These are phyloP conservation scores for Punctularia strigosozonata DNA, from an alignment of 768 basidiomycete genomes.

Conservation along the genomic window DNA sequence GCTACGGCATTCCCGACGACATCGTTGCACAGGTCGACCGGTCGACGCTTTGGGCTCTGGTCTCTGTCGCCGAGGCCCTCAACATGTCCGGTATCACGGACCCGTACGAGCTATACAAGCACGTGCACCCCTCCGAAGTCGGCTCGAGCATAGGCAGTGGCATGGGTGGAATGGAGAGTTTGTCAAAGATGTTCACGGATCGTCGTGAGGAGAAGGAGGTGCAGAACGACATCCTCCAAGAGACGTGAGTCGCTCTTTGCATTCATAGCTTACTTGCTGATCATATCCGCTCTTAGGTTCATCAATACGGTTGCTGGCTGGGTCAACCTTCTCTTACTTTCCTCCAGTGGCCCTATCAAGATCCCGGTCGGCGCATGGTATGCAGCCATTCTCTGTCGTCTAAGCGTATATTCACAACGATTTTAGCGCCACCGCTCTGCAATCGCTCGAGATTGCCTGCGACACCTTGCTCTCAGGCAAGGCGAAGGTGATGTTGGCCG, in stretches of 20 bases:
- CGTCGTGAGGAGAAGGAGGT: conserved; percentile 96
- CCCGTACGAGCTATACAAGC: conserved; percentile 94
- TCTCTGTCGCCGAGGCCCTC: conserved; percentile 89
- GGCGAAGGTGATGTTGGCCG: conserved; percentile 98
- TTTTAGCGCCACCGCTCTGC: conserved; percentile 83
- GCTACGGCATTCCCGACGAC: conserved; percentile 94
- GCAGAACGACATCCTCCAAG: conserved; percentile 96
- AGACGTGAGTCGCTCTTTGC: conserved; percentile 55
- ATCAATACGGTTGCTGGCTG: conserved; percentile 99
- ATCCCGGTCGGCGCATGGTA: conserved; percentile 98
- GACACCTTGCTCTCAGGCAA: conserved; percentile 92
- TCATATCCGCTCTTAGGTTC: conserved; percentile 42
- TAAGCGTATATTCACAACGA: conserved; percentile 2
- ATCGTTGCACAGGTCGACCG: conserved; percentile 93
- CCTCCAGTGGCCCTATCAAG: conserved; percentile 96
- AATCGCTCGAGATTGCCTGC: conserved; percentile 96
- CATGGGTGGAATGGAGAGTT: conserved; percentile 90
- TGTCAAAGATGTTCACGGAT: conserved; percentile 98
- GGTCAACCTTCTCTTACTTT: conserved; percentile 90
- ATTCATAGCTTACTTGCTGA: conserved; percentile 1
- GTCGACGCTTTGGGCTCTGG: conserved; percentile 88
- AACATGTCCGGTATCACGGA: conserved; percentile 96
- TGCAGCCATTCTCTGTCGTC: conserved; percentile 14
- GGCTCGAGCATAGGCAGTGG: conserved; percentile 92
- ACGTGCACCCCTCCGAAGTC: conserved; percentile 93